A percentile compares a stretch with the other conserved stretches of the same genome.
phyloP scores from a whole-genome alignment of 2,329 filamentous ascomycete species.

The Penicillium freii region DNA sequence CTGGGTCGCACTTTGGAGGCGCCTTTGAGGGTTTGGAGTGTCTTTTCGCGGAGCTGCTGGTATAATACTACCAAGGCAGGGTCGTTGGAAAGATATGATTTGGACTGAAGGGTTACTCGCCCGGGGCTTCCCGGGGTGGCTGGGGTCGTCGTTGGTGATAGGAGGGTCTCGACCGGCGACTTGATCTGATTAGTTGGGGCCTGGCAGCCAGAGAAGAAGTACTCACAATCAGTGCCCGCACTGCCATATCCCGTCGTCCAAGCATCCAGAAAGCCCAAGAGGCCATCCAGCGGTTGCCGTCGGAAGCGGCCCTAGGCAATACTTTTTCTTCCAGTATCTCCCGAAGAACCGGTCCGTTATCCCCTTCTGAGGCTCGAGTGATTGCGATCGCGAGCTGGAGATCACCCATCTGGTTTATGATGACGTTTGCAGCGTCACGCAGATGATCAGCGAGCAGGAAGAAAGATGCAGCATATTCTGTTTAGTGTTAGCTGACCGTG shows the following conservation, averaged over 20 bases:
- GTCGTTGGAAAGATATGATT: constrained; percentile 83
- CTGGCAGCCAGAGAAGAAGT: background rate
- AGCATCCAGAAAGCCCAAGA: constrained; percentile 97
- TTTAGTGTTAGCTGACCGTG: constrained; percentile 5
- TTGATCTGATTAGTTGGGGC: constrained; percentile 34
- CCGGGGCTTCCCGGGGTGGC: constrained; percentile 63
- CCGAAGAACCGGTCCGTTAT: constrained; percentile 70
- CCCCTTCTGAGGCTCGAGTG: constrained; percentile 82
- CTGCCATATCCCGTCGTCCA: constrained; percentile 75
- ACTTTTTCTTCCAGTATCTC: constrained; percentile 77
- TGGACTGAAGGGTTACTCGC: constrained; percentile 59
- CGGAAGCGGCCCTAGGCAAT: constrained; percentile 69
- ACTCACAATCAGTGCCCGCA: constrained; percentile 75
- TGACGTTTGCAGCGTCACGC: constrained; percentile 80
- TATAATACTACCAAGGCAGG: constrained; percentile 86
- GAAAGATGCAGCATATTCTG: constrained; percentile 92
- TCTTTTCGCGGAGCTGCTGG: constrained; percentile 76
- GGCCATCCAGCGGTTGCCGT: constrained; percentile 89
- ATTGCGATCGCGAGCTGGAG: constrained; percentile 87
- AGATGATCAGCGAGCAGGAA: constrained; percentile 86
- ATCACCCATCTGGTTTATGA: constrained; percentile 82
- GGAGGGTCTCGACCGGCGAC: constrained; percentile 73
- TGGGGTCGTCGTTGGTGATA: constrained; percentile 44
- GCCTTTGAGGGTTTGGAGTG: constrained; percentile 78
- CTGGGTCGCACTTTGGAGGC: constrained; percentile 74